Evolutionary conservation across 78 protist species (phyloP).

Genomic region (Speleostelium caveatum): DNA sequence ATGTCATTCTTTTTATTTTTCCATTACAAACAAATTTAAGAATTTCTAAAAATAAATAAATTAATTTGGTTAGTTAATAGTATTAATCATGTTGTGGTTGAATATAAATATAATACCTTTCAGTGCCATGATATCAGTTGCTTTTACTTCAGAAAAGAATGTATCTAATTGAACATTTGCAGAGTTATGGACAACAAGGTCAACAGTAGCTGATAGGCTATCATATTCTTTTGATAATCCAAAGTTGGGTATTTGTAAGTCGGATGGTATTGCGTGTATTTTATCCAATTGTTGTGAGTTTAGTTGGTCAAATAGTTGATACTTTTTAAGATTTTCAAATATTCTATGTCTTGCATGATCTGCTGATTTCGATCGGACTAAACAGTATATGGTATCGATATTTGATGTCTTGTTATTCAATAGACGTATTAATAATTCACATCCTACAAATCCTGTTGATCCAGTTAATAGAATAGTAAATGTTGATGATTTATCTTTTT

Average conservation of each 20-base stretch:
- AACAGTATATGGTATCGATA: slow-evolving; percentile 29
- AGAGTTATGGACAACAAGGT: slow-evolving; percentile 10
- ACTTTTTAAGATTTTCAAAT: neutral
- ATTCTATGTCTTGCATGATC: neutral
- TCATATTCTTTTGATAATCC: slow-evolving; percentile 10
- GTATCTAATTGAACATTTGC: slow-evolving; percentile 18
- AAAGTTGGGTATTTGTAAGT: neutral
- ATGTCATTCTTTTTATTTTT: neutral
- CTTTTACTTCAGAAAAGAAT: neutral
- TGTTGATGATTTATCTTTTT: too few species aligned
- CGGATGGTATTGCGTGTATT: neutral
- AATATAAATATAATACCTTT: too few species aligned
- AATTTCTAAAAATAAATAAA: too few species aligned
- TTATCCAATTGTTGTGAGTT: neutral
- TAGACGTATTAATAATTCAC: slow-evolving; percentile 12
- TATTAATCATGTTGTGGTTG: too few species aligned
- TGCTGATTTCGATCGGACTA: neutral
- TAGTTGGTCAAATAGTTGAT: neutral
- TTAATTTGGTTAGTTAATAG: too few species aligned
- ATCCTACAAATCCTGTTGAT: slow-evolving; percentile 25
- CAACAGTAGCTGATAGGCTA: too few species aligned
- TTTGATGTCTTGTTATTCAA: neutral
- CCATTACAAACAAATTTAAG: neutral
- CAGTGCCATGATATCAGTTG: neutral
- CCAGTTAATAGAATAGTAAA: slow-evolving; percentile 51